Evolutionary conservation across 1,139 yeast species (phyloP).

Genomic region (Eremothecium coryli): DNA sequence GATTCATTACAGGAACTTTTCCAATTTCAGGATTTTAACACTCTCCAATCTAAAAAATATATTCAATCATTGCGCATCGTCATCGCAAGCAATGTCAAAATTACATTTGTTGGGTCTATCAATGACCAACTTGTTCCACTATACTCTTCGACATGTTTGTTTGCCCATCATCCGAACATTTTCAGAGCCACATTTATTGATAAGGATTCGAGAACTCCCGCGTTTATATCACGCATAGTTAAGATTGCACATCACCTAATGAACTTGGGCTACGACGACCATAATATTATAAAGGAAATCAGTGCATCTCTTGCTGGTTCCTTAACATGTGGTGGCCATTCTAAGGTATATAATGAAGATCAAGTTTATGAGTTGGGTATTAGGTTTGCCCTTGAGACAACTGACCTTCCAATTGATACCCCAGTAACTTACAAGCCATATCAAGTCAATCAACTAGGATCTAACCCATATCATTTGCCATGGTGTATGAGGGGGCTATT

Average conservation of each 20-base stretch:
- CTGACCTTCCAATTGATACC: slow-evolving; percentile 37
- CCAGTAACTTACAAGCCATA: slow-evolving; percentile 54
- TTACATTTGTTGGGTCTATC: slow-evolving; percentile 75
- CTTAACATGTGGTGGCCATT: slow-evolving; percentile 90
- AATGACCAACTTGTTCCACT: slow-evolving; percentile 90
- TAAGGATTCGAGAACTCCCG: slow-evolving; percentile 39
- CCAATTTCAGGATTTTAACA: slow-evolving; percentile 70
- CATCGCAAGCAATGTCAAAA: slow-evolving; percentile 61
- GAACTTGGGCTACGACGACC: slow-evolving; percentile 62
- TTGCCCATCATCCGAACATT: slow-evolving; percentile 80
- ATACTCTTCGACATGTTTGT: slow-evolving; percentile 78
- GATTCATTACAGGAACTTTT: slow-evolving; percentile 79
- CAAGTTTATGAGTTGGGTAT: slow-evolving; percentile 77
- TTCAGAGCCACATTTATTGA: slow-evolving; percentile 86
- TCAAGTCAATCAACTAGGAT: slow-evolving; percentile 51
- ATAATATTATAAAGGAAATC: slow-evolving; percentile 70
- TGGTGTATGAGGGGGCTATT: slow-evolving; percentile 86
- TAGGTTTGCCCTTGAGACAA: slow-evolving; percentile 66
- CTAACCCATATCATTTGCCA: slow-evolving; percentile 79
- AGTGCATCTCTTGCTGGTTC: slow-evolving; percentile 82
- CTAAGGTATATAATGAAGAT: slow-evolving; percentile 76
- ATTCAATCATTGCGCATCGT: slow-evolving; percentile 57
- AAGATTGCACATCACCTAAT: slow-evolving; percentile 44
- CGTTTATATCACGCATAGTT: slow-evolving; percentile 43
- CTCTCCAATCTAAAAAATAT: slow-evolving; percentile 56